Base-by-base conservation (phyloP, 805 yeast species). In the Saturnispora hagleri region DNA sequence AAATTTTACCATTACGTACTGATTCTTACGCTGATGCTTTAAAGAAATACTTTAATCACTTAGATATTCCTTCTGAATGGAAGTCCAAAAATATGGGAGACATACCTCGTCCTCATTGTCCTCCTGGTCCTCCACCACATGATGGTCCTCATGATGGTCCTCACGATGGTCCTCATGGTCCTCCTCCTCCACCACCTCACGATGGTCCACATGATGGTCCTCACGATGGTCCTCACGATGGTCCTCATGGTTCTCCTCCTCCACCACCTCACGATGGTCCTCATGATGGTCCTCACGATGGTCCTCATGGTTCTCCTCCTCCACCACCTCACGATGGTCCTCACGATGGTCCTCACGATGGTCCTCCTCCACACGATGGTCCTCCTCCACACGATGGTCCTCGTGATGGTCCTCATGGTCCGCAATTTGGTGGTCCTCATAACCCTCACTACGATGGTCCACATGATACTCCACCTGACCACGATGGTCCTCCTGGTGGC, bases 21-120 rank as follows among this genome's bases (percentile, higher is more conserved):
- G 31, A 47, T 12, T 72, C 78, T 48, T 89, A 81, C 62, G 67
- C 89, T n/a, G 42, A 61, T 2, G 72, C 75, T 46, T 64, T 91
- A 42, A 67, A 75, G 4, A 63, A 63, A 0, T 64, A 80, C 10
- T 86, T 88, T 59, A 59, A 73, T 7, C 61, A 67, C 38, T 46
- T 63, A 10, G 33, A 55, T 3, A 51, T 65, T 42, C 63, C 68
- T 10, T 28, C 52, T 7, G 48, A 62, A n/a, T 65, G 69, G 69
- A 12, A 22, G 13, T 5, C n/a, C 10, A 41, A 13, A 41, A 26
- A 12, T 24, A 20, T 41, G 26, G 13, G n/a, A 24, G 27, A 27
- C n/a, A 24, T 13, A 24, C 31, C 27, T 20, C 13, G 43, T 40
- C 31, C 4, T 41, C 17, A 18, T 36, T 9, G 41, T n/a, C 41